Base-by-base conservation (phyloP, 2,329 filamentous ascomycete genomes). In the Cladosporium velox region DNA sequence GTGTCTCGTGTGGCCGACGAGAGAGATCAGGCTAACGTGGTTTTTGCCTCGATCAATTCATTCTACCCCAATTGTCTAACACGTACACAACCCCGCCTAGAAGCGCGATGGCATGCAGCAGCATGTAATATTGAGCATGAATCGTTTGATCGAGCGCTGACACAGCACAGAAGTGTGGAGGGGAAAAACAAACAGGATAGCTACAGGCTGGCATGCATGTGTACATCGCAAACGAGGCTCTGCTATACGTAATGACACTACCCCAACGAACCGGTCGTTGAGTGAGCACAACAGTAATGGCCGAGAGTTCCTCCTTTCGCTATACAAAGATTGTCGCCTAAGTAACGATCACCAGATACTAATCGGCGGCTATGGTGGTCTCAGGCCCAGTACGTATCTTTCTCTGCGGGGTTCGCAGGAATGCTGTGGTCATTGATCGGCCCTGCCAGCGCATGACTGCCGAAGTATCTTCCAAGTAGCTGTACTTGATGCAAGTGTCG, bases 401-500 rank as follows among this genome's bases (percentile, higher is more conserved):
- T 24, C 10, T 21, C 35, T 59, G 57, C 57, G 57, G 57, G 57
- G 57, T 32, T 44, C 44, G 57, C 57, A 59, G 34, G 57, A 47
- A 47, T 44, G 57, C 38, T 21, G 57, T 59, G 35, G 24, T 59
- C 5, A 30, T 21, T 26, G 38, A 59, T 59, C 57, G 57, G 15
- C 57, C 34, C 44, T 35, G 59, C 59, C 59, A 62, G 32, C 57
- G 38, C 57, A 59, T 47, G 38, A 18, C 24, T 32, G 59, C 44
- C 28, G 59, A 38, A 26, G 59, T 62, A 49, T 15, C 59, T 52
- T 51, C 12, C 26, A 62, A 5, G 59, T 62, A 62, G 24, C 41
- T 30, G 24, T 62, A 62, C 59, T 62, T 52, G 47, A 62, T 52
- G 59, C 24, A 34, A 15, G 30, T 52, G 44, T 52, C 44, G 44